These are phyloP conservation scores for Mediolabrus comicus DNA, from an alignment of 108 stramenopile genomes.

Conservation along the genomic window DNA sequence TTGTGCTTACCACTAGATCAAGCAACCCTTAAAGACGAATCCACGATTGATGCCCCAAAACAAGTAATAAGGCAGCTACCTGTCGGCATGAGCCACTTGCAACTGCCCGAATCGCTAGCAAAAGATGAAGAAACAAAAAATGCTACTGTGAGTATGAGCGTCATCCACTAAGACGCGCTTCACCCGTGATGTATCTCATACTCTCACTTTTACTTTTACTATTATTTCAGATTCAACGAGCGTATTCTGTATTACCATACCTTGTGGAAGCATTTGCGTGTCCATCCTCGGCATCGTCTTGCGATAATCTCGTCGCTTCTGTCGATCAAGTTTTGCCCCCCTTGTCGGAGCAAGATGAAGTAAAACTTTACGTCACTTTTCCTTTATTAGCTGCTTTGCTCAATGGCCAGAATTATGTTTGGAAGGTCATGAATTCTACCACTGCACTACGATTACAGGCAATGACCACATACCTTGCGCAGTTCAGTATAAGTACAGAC, in stretches of 20 bases:
- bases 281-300: conserved; percentile 15
- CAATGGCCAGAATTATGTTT: conserved; percentile 1
- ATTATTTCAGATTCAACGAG: conserved; percentile 20
- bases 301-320: conserved; percentile 25
- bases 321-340: conserved; percentile 62
- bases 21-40: background rate
- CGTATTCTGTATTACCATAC: conserved; percentile 30
- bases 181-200: background rate
- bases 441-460: conserved; percentile 17
- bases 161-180: background rate
- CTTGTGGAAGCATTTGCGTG: conserved; percentile 41
- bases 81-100: conserved; percentile 40
- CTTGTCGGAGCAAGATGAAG: conserved; percentile 52
- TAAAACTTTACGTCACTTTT: conserved; percentile 46
- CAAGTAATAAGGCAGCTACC: conserved; percentile 5
- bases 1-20: conserved; percentile 26
- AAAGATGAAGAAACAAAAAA: conserved; percentile 23
- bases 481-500: conserved; percentile 39
- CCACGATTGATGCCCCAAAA: background rate
- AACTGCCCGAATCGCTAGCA: conserved; percentile 27
- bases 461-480: conserved; percentile 23
- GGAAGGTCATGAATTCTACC: conserved; percentile 4
- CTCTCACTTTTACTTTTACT: background rate
- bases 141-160: conserved; percentile 18
- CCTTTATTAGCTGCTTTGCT: conserved; percentile 67